Percentiles rank a stretch among this genome's conserved stretches.
Evolutionary conservation across 2,329 filamentous ascomycete genomes (phyloP).

Genomic region (Furcasterigmium furcatum): DNA sequence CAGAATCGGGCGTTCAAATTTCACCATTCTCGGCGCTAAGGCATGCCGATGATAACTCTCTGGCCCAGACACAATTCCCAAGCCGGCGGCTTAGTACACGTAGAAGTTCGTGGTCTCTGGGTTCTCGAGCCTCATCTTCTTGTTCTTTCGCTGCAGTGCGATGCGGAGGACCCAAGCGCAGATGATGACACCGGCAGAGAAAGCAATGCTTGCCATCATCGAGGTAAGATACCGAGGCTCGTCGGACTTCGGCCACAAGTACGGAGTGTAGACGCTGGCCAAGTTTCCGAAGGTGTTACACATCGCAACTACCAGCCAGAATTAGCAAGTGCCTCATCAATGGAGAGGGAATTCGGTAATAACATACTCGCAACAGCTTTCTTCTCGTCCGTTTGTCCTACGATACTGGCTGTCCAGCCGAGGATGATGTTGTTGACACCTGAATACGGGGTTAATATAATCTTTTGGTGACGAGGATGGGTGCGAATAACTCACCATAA

Average conservation of each 20-base stretch:
- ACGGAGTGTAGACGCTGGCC: constrained; percentile 13
- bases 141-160: constrained; percentile 29
- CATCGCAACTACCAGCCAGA: no score
- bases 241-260: constrained; percentile 12
- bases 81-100: constrained; percentile 22
- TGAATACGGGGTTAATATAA: background rate
- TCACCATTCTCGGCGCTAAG: no score
- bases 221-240: constrained; percentile 12
- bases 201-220: constrained; percentile 17
- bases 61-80: no score
- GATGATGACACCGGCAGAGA: constrained; percentile 27
- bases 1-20: no score
- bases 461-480: background rate
- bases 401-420: constrained; percentile 34
- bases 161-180: constrained; percentile 31
- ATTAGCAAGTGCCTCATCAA: no score
- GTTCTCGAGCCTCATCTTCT: constrained; percentile 20
- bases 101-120: constrained; percentile 21
- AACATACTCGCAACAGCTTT: constrained; percentile 38
- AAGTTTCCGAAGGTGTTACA: constrained; percentile 12
- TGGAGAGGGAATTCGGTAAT: no score
- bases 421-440: constrained; percentile 40
- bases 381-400: constrained; percentile 43
- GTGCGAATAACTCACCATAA: constrained; percentile 12
- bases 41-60: no score